Conservation (phyloP, 768 basidiomycete genomes). For the Exidia glandulosa region DNA sequence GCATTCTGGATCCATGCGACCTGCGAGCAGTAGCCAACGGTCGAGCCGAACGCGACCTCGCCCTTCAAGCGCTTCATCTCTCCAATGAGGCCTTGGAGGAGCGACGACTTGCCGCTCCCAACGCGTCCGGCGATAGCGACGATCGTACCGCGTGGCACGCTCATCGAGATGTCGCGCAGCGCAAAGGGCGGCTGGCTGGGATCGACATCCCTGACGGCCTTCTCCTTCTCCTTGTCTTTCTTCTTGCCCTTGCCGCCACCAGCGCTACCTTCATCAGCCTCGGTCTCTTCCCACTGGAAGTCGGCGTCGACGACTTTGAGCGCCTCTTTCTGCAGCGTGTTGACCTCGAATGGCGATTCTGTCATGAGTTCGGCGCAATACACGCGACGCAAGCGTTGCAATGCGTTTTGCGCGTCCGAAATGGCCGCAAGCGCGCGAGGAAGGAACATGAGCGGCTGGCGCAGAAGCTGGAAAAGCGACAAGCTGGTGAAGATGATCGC, state of each 20-base stretch:
- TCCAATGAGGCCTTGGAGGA: conserved; percentile 51
- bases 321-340: conserved; percentile 35
- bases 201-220: conserved; percentile 7
- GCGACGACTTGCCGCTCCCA: conserved; percentile 46
- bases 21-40: conserved; percentile 61
- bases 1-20: conserved; percentile 71
- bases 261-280: conserved; percentile 8
- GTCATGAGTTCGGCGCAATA: conserved; percentile 46
- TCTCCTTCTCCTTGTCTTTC: conserved; percentile 6
- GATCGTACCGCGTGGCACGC: conserved; percentile 44
- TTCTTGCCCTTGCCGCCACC: conserved; percentile 10
- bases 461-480: conserved; percentile 52
- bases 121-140: conserved; percentile 59
- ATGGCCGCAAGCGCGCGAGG: conserved; percentile 25
- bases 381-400: conserved; percentile 37
- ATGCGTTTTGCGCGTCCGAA: conserved; percentile 48
- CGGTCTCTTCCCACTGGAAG: conserved; percentile 51
- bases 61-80: conserved; percentile 54
- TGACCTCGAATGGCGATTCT: conserved; percentile 30
- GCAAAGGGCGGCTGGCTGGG: conserved; percentile 31
- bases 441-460: conserved; percentile 60
- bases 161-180: conserved; percentile 38
- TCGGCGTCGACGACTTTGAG: conserved; percentile 41
- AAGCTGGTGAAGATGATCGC: conserved; percentile 60
- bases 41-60: conserved; percentile 46